These are phyloP conservation scores for Trichoderma sp. DNA, from an alignment of 2,329 filamentous ascomycete species.

Conservation along the genomic window DNA sequence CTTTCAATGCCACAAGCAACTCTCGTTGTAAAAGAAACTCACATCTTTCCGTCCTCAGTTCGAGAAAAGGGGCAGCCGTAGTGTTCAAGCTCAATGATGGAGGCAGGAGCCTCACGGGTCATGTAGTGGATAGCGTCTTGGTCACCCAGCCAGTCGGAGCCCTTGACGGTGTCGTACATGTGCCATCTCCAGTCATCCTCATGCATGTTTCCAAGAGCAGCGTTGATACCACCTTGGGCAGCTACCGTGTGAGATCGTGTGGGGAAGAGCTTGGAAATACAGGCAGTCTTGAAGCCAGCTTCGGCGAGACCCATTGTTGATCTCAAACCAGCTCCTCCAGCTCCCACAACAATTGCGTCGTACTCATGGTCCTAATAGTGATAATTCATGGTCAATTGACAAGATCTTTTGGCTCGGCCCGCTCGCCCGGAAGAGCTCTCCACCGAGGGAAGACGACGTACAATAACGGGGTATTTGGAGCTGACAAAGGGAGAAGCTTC, in stretches of 20 bases:
- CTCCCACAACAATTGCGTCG: slow-evolving; percentile 92
- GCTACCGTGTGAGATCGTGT: slow-evolving; percentile 85
- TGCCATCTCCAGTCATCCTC: slow-evolving; percentile 99
- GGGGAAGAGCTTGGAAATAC: slow-evolving; percentile 85
- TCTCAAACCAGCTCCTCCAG: slow-evolving; percentile 79
- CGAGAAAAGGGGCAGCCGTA: slow-evolving; percentile 96
- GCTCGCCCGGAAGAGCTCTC: slow-evolving; percentile 21
- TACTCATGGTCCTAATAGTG: slow-evolving; percentile 86
- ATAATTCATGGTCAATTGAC: slow-evolving; percentile 34
- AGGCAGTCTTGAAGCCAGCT: slow-evolving; percentile 87
- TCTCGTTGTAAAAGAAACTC: slow-evolving; percentile 41
- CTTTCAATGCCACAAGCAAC: not conserved
- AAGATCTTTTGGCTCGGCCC: slow-evolving; percentile 57
- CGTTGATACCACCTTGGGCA: slow-evolving; percentile 83
- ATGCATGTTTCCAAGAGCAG: slow-evolving; percentile 93
- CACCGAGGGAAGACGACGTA: slow-evolving; percentile 60
- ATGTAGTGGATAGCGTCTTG: slow-evolving; percentile 99
- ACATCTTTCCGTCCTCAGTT: slow-evolving; percentile 96
- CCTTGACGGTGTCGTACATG: slow-evolving; percentile 99
- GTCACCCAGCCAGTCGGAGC: slow-evolving; percentile 95
- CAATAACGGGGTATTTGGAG: slow-evolving; percentile 92
- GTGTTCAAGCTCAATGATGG: slow-evolving; percentile 93
- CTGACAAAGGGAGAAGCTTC: slow-evolving; percentile 86
- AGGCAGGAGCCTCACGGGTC: slow-evolving; percentile 90
- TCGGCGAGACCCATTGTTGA: slow-evolving; percentile 85